Base-by-base conservation (phyloP, 1,139 yeast species). In the Scheffersomyces illinoinensis region DNA sequence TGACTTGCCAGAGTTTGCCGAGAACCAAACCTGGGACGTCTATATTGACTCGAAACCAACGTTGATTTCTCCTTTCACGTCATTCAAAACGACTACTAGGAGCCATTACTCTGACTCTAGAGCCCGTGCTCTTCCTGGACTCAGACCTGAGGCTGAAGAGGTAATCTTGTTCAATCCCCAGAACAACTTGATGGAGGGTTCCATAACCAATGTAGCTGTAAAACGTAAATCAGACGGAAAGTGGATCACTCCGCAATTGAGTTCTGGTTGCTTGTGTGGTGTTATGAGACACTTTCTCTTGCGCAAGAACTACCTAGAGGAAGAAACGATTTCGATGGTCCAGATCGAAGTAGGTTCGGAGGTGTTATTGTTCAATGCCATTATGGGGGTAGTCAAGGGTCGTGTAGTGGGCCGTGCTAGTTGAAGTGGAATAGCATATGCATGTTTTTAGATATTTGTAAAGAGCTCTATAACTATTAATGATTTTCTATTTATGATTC, bases 201-300 rank as follows among this genome's bases (percentile, higher is more conserved):
- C 96, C 1, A 89, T 93, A 33, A 88, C 96, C 14, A 93, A 90
- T 67, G 81, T 93, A 14, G 98, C 98, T 0, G 73, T 93, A 50
- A 76, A 73, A 66, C 72, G 85, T 52, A 72, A 75, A 54, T 63
- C 66, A 1, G 74, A 71, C 4, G 85, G 81, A 52, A 72, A 72
- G 48, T 95, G 97, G 96, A 75, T 88, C 3, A 95, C 98, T 0
- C 99, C 99, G 0, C 77, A 82, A 33, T 75, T 93, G 51, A 78
- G 86, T 1, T 77, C 87, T 14, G 99, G 98, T 0, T 91, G 97
- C 68, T 78, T 93, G 56, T 89, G 93, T 74, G 98, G 98, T 8
- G 95, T 90, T 0, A 85, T 87, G 67, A 81, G 98, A 64, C 87
- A 87, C 61, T 84, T 82, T 69, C 73, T 95, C 54, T 70, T 95